A percentile compares a stretch with the other conserved stretches of the same genome.
Conservation (phyloP, 2,329 filamentous ascomycete genomes). For the Monilinia laxa region DNA sequence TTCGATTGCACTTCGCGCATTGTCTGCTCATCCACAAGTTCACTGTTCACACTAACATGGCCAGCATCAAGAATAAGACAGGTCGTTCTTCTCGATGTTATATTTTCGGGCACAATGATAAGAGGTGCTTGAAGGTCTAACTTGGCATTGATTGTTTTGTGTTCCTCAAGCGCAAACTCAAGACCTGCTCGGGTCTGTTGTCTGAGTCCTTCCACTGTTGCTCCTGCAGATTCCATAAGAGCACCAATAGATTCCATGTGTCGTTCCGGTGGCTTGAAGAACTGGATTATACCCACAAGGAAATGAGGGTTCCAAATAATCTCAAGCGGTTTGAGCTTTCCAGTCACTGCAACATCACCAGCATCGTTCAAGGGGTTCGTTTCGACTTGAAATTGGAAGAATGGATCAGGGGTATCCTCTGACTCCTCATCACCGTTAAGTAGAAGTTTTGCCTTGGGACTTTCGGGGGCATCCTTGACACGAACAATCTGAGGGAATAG, state of each 20-base stretch:
- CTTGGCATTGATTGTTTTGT: conserved; percentile 96
- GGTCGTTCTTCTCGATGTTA: conserved; percentile 74
- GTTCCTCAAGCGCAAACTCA: conserved; percentile 94
- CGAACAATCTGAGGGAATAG: conserved; percentile 93
- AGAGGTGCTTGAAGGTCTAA: conserved; percentile 93
- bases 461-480: conserved; percentile 79
- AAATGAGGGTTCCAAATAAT: conserved; percentile 97
- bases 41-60: conserved; percentile 90
- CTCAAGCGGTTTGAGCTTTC: conserved; percentile 92
- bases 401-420: conserved; percentile 61
- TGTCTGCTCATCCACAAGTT: conserved; percentile 88
- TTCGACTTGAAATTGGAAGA: conserved; percentile 91
- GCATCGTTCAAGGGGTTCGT: conserved; percentile 92
- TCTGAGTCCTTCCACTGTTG: conserved; percentile 89
- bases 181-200: conserved; percentile 95
- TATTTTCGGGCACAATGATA: conserved; percentile 93
- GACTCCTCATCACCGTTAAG: conserved; percentile 44
- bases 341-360: conserved; percentile 84
- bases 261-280: conserved; percentile 92
- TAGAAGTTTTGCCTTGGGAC: conserved; percentile 42
- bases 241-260: conserved; percentile 99
- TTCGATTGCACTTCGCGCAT: conserved; percentile 88
- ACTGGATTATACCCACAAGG: conserved; percentile 84
- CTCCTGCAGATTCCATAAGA: conserved; percentile 91
- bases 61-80: conserved; percentile 95